These are phyloP conservation scores for Grosmannia clavigera DNA, from an alignment of 2,329 filamentous ascomycete genomes.

Conservation along the genomic window DNA sequence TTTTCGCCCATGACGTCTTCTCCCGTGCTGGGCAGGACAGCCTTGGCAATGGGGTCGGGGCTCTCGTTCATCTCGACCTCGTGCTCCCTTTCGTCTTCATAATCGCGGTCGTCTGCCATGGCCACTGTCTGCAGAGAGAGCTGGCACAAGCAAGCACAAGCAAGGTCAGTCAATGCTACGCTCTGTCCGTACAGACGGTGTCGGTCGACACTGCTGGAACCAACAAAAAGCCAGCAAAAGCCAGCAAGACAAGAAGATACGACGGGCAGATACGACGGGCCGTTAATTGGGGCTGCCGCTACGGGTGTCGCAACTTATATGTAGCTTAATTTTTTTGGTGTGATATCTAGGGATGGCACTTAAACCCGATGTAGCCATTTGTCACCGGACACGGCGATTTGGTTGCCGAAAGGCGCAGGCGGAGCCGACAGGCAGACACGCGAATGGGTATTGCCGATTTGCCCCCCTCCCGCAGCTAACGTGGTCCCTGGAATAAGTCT, in stretches of 20 bases:
- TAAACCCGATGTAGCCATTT: not conserved
- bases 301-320: not conserved
- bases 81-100: conserved; percentile 11
- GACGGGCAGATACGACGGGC: not conserved
- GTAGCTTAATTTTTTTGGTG: not conserved
- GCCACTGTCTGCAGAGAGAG: not conserved
- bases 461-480: too few relatives aligned
- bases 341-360: not conserved
- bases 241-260: not conserved
- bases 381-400: not conserved
- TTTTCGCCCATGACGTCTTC: conserved; percentile 12
- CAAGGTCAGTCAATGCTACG: not conserved
- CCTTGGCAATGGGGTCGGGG: conserved; percentile 10
- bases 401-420: not conserved
- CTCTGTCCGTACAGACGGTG: not conserved
- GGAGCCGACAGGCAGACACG: not conserved
- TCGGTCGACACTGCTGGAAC: too few relatives aligned
- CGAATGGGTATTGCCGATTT: not conserved
- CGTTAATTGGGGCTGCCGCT: not conserved
- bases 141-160: not conserved
- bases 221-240: not conserved
- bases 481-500: not conserved
- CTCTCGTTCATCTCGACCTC: conserved; percentile 10
- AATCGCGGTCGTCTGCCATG: conserved; percentile 6
- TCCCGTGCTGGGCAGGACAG: not conserved